Conservation (phyloP, 2,329 filamentous ascomycete species). For the Purpureocillium takamizusanense region DNA sequence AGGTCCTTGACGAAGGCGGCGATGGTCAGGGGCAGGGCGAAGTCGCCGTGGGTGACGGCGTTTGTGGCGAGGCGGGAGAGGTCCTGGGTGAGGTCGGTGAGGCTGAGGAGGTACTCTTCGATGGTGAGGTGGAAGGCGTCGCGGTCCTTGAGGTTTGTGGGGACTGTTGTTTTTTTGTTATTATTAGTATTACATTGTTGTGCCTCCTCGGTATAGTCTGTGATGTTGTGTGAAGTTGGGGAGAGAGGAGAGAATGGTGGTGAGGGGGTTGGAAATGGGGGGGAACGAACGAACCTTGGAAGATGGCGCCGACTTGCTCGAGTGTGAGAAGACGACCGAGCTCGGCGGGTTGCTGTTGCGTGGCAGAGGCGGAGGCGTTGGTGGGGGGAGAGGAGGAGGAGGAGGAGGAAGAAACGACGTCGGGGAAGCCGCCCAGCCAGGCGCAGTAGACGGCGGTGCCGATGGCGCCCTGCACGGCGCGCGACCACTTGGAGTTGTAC, state of each 20-base stretch:
- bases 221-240: too few species aligned
- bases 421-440: constrained; percentile 69
- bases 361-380: constrained; percentile 32
- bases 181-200: too few species aligned
- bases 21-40: constrained; percentile 76
- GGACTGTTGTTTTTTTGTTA: too few species aligned
- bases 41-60: constrained; percentile 81
- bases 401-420: constrained; percentile 31
- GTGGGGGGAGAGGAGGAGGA: too few species aligned
- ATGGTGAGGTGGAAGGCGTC: constrained; percentile 94
- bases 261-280: too few species aligned
- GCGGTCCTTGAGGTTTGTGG: constrained; percentile 79
- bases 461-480: constrained; percentile 73
- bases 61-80: constrained; percentile 87
- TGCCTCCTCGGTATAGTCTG: too few species aligned
- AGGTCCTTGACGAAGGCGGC: constrained; percentile 90
- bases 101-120: constrained; percentile 87
- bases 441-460: constrained; percentile 47
- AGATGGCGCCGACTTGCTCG: constrained; percentile 72
- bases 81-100: constrained; percentile 85
- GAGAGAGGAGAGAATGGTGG: too few species aligned
- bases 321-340: constrained; percentile 69
- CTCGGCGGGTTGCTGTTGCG: constrained; percentile 28
- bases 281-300: constrained; percentile 43
- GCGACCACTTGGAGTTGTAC: constrained; percentile 80